Percentiles rank a stretch among this genome's conserved stretches.
These are phyloP conservation scores for Pugionium dolabratum DNA, from an alignment of 345 rosid species.

Conservation along the genomic window DNA sequence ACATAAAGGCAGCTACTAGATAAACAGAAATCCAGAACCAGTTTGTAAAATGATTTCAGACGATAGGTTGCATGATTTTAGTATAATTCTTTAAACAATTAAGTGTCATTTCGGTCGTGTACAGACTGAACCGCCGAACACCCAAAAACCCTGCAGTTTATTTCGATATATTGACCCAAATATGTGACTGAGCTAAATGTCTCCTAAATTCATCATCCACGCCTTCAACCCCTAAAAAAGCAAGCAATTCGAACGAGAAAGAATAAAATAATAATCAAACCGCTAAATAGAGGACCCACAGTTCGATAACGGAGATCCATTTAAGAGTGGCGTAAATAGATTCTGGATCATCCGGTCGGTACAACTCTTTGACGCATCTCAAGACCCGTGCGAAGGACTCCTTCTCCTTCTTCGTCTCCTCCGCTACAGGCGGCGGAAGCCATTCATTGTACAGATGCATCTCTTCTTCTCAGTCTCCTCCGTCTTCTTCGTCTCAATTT, in stretches of 20 bases:
- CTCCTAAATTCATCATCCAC: not conserved
- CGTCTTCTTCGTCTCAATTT: constrained; percentile 25
- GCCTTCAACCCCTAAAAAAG: constrained; percentile 14
- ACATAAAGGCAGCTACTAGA: constrained; percentile 16
- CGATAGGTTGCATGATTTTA: not conserved
- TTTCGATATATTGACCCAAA: constrained; percentile 3
- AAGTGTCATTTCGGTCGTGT: not conserved
- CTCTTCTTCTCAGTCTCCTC: constrained; percentile 27
- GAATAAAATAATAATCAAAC: constrained; percentile 5
- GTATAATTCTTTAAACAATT: not conserved
- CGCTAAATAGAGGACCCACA: constrained; percentile 51
- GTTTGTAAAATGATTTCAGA: constrained; percentile 5
- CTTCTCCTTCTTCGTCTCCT: constrained; percentile 72
- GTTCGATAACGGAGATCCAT: constrained; percentile 89
- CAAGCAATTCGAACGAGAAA: constrained; percentile 26
- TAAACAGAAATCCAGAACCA: constrained; percentile 10
- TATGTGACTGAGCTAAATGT: not conserved
- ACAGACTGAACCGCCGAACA: constrained; percentile 1
- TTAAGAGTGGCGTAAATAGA: constrained; percentile 87
- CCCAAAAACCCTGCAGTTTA: constrained; percentile 18
- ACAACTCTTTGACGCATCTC: constrained; percentile 56
- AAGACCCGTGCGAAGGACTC: constrained; percentile 78
- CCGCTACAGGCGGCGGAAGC: constrained; percentile 95
- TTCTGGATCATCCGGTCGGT: constrained; percentile 82
- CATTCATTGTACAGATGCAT: constrained; percentile 98